Evolutionary conservation across 139 green algal genomes (phyloP).

Genomic region (Desmodesmus armatus): DNA sequence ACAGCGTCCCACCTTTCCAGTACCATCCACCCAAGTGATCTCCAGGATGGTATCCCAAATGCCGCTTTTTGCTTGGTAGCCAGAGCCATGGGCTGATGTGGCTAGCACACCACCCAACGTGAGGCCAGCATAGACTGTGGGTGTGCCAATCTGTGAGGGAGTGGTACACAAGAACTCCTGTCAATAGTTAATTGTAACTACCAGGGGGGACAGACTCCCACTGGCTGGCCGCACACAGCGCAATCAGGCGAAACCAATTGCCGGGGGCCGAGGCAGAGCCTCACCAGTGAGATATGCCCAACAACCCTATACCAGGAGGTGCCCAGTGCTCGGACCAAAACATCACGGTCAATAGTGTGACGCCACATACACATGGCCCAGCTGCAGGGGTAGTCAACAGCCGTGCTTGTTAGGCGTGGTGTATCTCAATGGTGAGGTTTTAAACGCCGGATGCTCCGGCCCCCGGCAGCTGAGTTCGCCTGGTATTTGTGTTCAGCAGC

Average conservation of each 20-base stretch:
- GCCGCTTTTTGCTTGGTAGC: not conserved
- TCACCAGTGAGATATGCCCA: not conserved
- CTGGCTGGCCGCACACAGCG: not conserved
- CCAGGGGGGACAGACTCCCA: not conserved
- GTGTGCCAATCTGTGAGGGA: slow-evolving; percentile 11
- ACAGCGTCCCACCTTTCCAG: not conserved
- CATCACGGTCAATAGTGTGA: too few species aligned
- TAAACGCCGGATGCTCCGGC: too few species aligned
- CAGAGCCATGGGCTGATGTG: slow-evolving; percentile 25
- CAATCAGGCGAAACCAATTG: not conserved
- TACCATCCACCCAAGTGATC: slow-evolving; percentile 31
- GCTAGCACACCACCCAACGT: slow-evolving; percentile 30
- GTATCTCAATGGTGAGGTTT: too few species aligned
- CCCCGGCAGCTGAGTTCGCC: too few species aligned
- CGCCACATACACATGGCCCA: too few species aligned
- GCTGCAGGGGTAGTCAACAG: too few species aligned
- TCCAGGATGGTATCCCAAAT: slow-evolving; percentile 23
- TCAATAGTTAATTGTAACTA: not conserved
- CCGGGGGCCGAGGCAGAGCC: not conserved
- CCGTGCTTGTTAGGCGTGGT: too few species aligned
- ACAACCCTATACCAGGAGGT: not conserved
- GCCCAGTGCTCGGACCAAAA: too few species aligned
- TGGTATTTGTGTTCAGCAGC: not conserved
- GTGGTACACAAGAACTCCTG: not conserved
- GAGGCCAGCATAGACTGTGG: slow-evolving; percentile 12